Evolutionary conservation across 306 rosid species (phyloP), one percentile per base, ranked within the genome.

Genomic region (Pterocarpus santalinus): DNA sequence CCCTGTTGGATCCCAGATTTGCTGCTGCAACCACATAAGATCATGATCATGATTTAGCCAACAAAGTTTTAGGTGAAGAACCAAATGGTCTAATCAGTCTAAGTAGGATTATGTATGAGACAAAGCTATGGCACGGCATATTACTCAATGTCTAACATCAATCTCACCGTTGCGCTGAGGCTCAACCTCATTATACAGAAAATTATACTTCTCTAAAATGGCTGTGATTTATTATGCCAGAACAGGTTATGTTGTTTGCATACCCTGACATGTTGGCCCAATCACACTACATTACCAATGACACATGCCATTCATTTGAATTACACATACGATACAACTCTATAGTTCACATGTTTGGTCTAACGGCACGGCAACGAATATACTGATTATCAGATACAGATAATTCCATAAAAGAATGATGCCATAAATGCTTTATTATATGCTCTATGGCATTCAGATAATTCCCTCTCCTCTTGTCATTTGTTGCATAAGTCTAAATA

Each of bases 1-100:
- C 22, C 76, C 84, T 3, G 90, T 16, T 10, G 91, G 84, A 80
- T 75, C 88, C 98, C 98, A 94, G 74, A 94, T 91, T 72, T 87
- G 90, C 86, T 90, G 92, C 97, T 92, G 94, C 89, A 79, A 58
- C 69, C 57, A 15, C 81, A 88, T 47, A 44, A 75, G 68, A 69
- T 39, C 46, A 69, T 69, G 49, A 77, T 49, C 71, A 17, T 34
- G 30, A 69, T 33, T 79, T 65, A 77, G 63, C 61, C 64, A 85
- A 39, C 66, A 64, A 69, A 22, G 28, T 22, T 22, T 22, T 22
- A 22, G 28, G 28, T 22, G 28, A 22, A 22, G 28, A 22, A 22
- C 28, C 28, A 22, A 22, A 22, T 22, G 28, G 28, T 22, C 28
- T 22, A 22, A 22, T 22, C 28, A 22, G 28, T 22, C 28, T 22